phyloP scores from a whole-genome alignment of 2,329 filamentous ascomycete genomes.

The Emergomyces pasteurianus region DNA sequence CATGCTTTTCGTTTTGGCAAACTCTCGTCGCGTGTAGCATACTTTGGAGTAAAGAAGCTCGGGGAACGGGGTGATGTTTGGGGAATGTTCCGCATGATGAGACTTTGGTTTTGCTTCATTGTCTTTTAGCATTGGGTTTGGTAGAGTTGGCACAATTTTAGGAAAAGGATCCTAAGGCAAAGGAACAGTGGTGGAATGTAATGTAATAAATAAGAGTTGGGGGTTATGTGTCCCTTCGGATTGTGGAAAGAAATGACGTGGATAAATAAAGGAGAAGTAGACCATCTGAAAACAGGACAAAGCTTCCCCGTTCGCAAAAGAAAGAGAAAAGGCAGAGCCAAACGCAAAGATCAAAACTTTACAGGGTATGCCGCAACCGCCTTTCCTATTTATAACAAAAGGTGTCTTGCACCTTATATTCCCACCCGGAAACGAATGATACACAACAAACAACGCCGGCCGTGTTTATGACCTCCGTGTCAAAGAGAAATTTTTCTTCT shows the following conservation, averaged over 20 bases:
- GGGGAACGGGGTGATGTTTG: not conserved
- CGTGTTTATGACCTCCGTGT: not conserved
- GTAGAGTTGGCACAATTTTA: not conserved
- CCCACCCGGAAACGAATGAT: not conserved
- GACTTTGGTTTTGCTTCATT: not conserved
- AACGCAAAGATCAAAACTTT: not conserved
- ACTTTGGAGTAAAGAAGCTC: not conserved
- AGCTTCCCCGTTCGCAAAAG: not conserved
- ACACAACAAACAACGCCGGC: not conserved
- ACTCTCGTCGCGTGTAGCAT: not conserved
- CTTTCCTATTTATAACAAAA: not conserved
- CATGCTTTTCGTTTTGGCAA: too few species aligned
- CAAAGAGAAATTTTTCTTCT: not conserved
- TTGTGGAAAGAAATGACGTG: not conserved
- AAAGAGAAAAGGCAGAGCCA: not conserved
- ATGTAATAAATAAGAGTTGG: not conserved
- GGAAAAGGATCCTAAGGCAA: not conserved
- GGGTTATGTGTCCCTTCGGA: not conserved
- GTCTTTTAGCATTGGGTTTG: not conserved
- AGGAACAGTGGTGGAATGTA: not conserved
- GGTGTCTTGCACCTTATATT: not conserved
- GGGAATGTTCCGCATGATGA: too few species aligned
- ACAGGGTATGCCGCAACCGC: not conserved
- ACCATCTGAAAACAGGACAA: not conserved
- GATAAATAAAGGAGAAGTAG: not conserved